Base-by-base conservation (phyloP, 2,329 filamentous ascomycete genomes). In the Leptographium lundbergii region DNA sequence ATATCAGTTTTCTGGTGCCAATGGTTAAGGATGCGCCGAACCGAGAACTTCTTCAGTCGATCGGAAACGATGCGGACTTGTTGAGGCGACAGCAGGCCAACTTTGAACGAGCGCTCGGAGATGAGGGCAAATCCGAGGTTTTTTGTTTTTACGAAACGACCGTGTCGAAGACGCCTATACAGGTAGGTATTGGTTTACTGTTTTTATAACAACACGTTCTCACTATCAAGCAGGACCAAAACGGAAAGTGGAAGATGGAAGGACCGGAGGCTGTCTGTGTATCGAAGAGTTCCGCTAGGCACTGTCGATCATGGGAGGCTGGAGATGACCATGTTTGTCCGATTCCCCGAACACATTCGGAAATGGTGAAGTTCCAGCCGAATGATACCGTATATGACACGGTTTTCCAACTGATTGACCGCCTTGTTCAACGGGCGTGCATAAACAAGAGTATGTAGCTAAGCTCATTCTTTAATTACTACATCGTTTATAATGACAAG, bases 341-440 rank as follows among this genome's bases (percentile, higher is more conserved):
- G 25, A 53, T 53, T 22, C 4, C 17, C 29, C 51, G 25, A 32
- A n/a, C 51, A 9, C 51, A 53, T 19, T 53, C 51, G 3, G 51
- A 32, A 4, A 53, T 53, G 27, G 29, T 53, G 14, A 53, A 53
- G 10, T 53, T 53, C 24, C 24, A 10, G 5, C 67, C 67, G 0
- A 65, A 68, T 1, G 66, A 71, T 27, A n/a, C 14, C 27, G 52
- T 19, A 19, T 54, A 14, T 22, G 32, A 32, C 14, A 34, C 3
- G n/a, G 19, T 54, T 11, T 17, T 22, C 10, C 22, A 22, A 6
- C 13, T 22, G 11, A 27, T 59, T 54, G 25, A 51, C 14, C 4
- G 42, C 6, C 19, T 45, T n/a, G 42, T 45, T n/a, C 42, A 22
- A 14, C 25, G 48, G 25, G 22, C 48, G 22, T 19, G 22, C 24